A percentile compares a stretch with the other conserved stretches of the same genome.
Conservation (phyloP, 306 rosid genomes). For the Lablab purpureus region DNA sequence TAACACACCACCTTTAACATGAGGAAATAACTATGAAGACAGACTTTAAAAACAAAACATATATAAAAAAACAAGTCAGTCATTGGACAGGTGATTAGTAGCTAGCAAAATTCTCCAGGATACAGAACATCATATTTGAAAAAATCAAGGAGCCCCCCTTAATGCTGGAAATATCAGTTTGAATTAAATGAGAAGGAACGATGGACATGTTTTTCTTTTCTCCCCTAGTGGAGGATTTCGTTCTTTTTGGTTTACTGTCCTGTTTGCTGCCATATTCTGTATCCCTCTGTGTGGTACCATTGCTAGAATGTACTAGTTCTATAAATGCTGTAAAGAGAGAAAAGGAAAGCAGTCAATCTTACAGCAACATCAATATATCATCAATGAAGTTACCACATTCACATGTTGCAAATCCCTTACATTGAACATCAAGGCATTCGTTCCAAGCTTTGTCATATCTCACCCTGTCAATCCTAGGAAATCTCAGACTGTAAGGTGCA, state of each 20-base stretch:
- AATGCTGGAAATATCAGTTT: conserved; percentile 85
- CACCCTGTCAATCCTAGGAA: conserved; percentile 94
- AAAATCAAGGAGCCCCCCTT: conserved; percentile 77
- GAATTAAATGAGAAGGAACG: conserved; percentile 90
- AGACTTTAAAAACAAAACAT: background rate
- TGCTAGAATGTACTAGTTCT: conserved; percentile 84
- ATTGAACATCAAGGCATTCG: conserved; percentile 95
- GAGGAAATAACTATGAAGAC: conserved; percentile 6
- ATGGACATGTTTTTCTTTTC: conserved; percentile 62
- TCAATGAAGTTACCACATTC: conserved; percentile 40
- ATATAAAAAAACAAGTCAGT: conserved; percentile 17
- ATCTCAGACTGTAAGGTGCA: conserved; percentile 92
- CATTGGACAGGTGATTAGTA: conserved; percentile 31
- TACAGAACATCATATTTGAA: conserved; percentile 92
- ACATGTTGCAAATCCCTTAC: conserved; percentile 57
- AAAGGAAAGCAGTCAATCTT: conserved; percentile 36
- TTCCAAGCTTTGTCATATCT: conserved; percentile 95
- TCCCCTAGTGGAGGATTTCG: conserved; percentile 63
- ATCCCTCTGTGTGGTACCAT: conserved; percentile 79
- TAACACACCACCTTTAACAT: background rate
- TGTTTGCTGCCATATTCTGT: conserved; percentile 61
- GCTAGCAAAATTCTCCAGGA: conserved; percentile 60
- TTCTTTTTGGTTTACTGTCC: conserved; percentile 58
- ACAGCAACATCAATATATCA: conserved; percentile 10
- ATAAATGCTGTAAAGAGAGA: conserved; percentile 73